These are phyloP conservation scores for Eucalyptus polybractea DNA, from an alignment of 345 rosid species.

Conservation along the genomic window DNA sequence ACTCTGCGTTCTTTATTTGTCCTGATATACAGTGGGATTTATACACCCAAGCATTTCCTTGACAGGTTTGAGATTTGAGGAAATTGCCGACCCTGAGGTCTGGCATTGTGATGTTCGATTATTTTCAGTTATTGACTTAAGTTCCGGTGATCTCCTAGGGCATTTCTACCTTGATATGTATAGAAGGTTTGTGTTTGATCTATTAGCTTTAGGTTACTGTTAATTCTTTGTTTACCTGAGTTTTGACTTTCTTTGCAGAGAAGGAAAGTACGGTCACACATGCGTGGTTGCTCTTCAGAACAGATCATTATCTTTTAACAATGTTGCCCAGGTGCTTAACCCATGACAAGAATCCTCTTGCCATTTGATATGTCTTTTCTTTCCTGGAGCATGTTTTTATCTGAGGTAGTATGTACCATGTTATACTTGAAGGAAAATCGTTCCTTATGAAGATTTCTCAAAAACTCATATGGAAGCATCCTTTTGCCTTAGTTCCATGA, in stretches of 20 bases:
- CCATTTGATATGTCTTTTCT: not conserved
- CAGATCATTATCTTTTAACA: slow-evolving; percentile 43
- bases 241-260: slow-evolving; percentile 35
- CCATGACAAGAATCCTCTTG: not conserved
- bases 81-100: slow-evolving; percentile 48
- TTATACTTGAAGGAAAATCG: not conserved
- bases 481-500: not conserved
- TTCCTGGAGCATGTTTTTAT: not conserved
- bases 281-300: slow-evolving; percentile 87
- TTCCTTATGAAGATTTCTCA: not conserved
- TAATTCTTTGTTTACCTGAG: not conserved
- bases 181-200: slow-evolving; percentile 33
- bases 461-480: not conserved
- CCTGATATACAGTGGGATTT: not conserved
- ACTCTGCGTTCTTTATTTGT: not conserved
- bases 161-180: slow-evolving; percentile 86
- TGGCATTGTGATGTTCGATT: slow-evolving; percentile 69
- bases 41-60: not conserved
- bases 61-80: slow-evolving; percentile 73
- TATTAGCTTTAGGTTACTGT: not conserved
- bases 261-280: slow-evolving; percentile 73
- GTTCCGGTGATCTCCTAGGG: slow-evolving; percentile 73
- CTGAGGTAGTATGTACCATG: not conserved
- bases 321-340: slow-evolving; percentile 43
- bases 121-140: slow-evolving; percentile 70